Evolutionary conservation across 306 rosid genomes (phyloP), one percentile per base, ranked within the genome.

Genomic region (Quercus bicolor): DNA sequence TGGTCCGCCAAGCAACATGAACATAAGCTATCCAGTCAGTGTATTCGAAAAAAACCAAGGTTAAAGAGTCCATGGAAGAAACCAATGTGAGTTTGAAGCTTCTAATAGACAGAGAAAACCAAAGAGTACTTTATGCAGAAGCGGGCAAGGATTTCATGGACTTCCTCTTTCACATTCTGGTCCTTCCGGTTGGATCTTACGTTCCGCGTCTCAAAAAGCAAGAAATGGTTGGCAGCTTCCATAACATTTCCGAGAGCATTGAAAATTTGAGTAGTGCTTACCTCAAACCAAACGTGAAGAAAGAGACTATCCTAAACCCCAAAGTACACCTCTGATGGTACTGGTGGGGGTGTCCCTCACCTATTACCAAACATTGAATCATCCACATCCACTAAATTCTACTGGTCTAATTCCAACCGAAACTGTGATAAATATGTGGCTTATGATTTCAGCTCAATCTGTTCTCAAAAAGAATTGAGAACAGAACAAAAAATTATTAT

Each of bases 131-230:
- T 29, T 29, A 29, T 29, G 33, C 60, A 2, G 60, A 56, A 5
- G 60, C 24, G 20, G 60, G 8, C 60, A 56, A 56, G 11, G 7
- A 56, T 33, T 56, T 80, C 7, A 48, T 51, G 0, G 82, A 84
- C 31, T 79, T 84, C 28, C 81, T 84, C 15, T 75, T 79, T 68
- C 15, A 13, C 33, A 56, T 80, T 16, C 29, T 76, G 1, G 28
- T 78, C 9, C 57, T 79, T 33, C 81, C 73, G 0, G 16, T 72
- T 1, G 84, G 75, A 26, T 70, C 81, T 15, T 20, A 72, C 4
- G 26, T 65, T 5, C 15, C 54, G 5, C 75, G 40, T 0, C 61
- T 79, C 26, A 60, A 61, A 16, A 64, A 18, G 0, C 15, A 51
- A 10, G 72, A 16, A 13, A 73, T 56, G 79, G 73, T 48, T 0